Base-by-base conservation (phyloP, 371 early-diverging fungal species). In the Syncephalastrum contaminatum region DNA sequence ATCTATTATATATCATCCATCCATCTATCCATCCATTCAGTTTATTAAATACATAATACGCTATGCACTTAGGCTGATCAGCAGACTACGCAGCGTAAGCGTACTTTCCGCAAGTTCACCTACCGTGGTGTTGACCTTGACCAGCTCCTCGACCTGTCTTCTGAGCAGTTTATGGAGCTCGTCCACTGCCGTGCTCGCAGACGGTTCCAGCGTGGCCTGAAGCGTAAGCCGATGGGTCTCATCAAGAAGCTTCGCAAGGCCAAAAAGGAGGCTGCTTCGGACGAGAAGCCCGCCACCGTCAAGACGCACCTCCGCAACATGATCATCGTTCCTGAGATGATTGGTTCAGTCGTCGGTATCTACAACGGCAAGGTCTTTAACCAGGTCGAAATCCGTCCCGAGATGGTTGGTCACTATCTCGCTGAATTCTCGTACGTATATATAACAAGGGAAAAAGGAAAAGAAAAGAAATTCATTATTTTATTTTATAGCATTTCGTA, bases 361-460 rank as follows among this genome's bases (percentile, higher is more conserved):
- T 94, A 99, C 93, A 94, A 96, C 85, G 99, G 98, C 69, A 97
- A 96, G 90, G 89, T 88, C 70, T 98, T 95, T 87, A 94, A 93
- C 88, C 95, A 96, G 81, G 85, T 99, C 62, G 99, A 98, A 81
- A 89, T 99, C 82, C 96, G 94, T 86, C 93, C 97, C 58, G 99
- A 99, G 79, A 99, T 98, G 99, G 84, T 97, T 70, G 98, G 98
- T 58, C 92, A 89, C 87, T 93, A 93, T 84, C 85, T 99, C 30
- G 96, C 80, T 61, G 89, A 89, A 79, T 88, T 89, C 86, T 88
- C 88, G 53, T 59, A 53, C 36, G 10, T 30, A 8, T 30, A 25
- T 25, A 30, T 30, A 8, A 8, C 36, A 30, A 30, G 12, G 12
- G 30, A 8, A 30, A 30, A 10, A 30, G 36, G 10, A 30, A 30